Evolutionary conservation across 805 yeast species (phyloP).

Genomic region (Kodamaea leandrae): DNA sequence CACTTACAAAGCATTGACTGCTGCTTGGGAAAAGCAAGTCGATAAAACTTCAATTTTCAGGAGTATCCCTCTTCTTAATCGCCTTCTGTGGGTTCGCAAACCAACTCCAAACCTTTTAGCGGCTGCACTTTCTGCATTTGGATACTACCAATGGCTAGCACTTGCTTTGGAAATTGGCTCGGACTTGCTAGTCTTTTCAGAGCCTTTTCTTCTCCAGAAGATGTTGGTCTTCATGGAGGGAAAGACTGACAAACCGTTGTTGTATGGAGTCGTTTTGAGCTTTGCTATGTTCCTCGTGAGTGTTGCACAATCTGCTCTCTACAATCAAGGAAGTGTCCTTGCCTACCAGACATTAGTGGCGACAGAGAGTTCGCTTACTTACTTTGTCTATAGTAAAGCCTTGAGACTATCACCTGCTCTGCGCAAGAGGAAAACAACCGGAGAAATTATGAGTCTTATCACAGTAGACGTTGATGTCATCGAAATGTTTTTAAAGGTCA

Average conservation of each 20-base stretch:
- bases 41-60: neutral
- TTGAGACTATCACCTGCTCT: conserved; percentile 30
- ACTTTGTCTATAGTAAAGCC: conserved; percentile 28
- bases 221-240: conserved; percentile 2
- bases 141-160: neutral
- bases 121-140: conserved; percentile 1
- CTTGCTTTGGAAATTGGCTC: neutral
- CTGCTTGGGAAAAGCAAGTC: neutral
- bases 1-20: neutral
- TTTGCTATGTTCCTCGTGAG: conserved; percentile 24
- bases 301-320: conserved; percentile 18
- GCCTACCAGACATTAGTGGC: conserved; percentile 13
- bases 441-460: conserved; percentile 33
- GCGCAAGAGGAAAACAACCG: conserved; percentile 29
- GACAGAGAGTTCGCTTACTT: conserved; percentile 20
- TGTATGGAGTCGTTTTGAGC: conserved; percentile 28
- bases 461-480: conserved; percentile 27
- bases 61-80: conserved; percentile 1
- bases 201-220: conserved; percentile 5
- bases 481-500: conserved; percentile 13
- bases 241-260: conserved; percentile 19
- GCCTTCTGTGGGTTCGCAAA: conserved; percentile 1
- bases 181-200: neutral
- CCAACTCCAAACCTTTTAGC: conserved; percentile 3
- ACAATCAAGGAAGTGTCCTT: conserved; percentile 18